These are phyloP conservation scores for Trifolium subterraneum DNA, from an alignment of 306 rosid genomes.

Conservation along the genomic window DNA sequence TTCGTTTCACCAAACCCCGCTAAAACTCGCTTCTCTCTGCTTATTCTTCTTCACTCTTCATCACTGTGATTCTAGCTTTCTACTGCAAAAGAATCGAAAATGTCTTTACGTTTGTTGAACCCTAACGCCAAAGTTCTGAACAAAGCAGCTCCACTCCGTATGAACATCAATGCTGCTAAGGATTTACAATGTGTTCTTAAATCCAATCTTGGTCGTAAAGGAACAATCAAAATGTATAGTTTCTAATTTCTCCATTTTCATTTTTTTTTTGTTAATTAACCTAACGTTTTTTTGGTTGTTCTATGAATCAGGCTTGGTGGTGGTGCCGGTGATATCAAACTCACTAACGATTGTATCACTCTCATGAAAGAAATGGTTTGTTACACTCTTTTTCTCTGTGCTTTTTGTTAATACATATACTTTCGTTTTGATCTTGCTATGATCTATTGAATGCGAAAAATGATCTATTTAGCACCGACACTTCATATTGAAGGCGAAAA, in stretches of 20 bases:
- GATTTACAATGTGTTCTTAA: conserved; percentile 94
- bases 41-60: not conserved
- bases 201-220: conserved; percentile 92
- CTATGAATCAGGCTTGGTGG: conserved; percentile 81
- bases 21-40: conserved; percentile 19
- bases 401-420: not conserved
- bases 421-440: not conserved
- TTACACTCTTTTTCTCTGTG: not conserved
- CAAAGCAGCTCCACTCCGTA: conserved; percentile 94
- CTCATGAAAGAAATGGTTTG: conserved; percentile 90
- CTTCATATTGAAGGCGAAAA: not conserved
- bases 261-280: not conserved
- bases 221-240: conserved; percentile 86
- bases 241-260: not conserved
- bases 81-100: conserved; percentile 15
- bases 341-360: conserved; percentile 97
- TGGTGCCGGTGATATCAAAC: conserved; percentile 95
- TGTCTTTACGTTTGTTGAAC: conserved; percentile 82
- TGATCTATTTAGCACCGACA: not conserved
- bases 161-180: conserved; percentile 98
- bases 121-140: conserved; percentile 97
- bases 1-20: not conserved
- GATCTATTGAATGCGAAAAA: not conserved
- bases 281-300: not conserved
- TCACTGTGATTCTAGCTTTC: not conserved